Base-by-base conservation (phyloP, 2,329 filamentous ascomycete species). In the Pyrenophora tritici-repentis region DNA sequence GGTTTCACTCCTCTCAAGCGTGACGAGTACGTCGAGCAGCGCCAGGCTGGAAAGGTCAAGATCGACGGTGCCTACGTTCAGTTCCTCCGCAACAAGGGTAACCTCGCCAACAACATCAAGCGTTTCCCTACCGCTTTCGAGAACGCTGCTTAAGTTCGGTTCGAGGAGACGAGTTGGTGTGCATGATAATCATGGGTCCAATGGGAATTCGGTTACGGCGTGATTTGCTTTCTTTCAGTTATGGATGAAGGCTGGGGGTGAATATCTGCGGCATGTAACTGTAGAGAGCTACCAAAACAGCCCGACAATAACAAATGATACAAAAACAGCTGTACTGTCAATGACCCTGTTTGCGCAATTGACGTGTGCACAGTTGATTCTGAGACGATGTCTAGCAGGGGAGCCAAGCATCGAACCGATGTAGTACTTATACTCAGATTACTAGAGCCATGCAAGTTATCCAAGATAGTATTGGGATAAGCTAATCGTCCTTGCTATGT, bases 11-110 rank as follows among this genome's bases (percentile, higher is more conserved):
- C 92, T 76, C 90, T 99, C 73, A 89, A 91, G 75, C 92, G 94
- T 73, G 94, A 97, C 71, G 94, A 99, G 80, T 99, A 97, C 84
- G 83, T 96, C 76, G 86, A 91, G 80, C 90, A 93, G 84, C 95
- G 96, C 86, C 85, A 91, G 76, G 89, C 88, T 74, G 94, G 94
- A 77, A 88, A 86, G 77, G 88, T 99, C 82, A 90, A 93, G 85
- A 89, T 95, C 71, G 94, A 99, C 73, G 94, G 94, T 87, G 94
- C 94, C 73, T 99, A 99, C 83, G 94, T 99, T 71, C 91, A 99
- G 85, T 99, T 99, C 89, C 87, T 97, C 73, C 85, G 85, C 82
- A 96, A 95, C 86, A 88, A 96, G 82, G 94, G 94, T 73, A 83
- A 81, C 72, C 82, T 99, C 67, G 85, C 83, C 76, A 70, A 89